Percentiles rank a stretch among this genome's conserved stretches.
phyloP scores from a whole-genome alignment of 306 rosid genomes.

The Acacia melanoxylon region DNA sequence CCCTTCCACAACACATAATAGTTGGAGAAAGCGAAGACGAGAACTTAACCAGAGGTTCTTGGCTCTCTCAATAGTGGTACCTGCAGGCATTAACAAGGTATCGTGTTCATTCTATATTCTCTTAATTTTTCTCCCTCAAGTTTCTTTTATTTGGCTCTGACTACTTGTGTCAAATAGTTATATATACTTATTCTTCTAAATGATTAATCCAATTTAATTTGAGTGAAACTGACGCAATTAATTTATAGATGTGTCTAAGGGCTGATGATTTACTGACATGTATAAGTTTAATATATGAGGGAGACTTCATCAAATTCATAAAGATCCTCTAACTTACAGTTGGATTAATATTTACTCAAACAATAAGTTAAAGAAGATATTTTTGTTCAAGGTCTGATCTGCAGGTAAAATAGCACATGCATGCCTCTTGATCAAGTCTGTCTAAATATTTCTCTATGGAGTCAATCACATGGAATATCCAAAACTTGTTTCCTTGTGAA shows the following conservation, averaged over 20 bases:
- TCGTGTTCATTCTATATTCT: too few species aligned
- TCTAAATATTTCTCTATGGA: background rate
- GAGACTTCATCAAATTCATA: background rate
- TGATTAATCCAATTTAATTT: too few species aligned
- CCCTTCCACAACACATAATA: slow-evolving; percentile 5
- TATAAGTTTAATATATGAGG: too few species aligned
- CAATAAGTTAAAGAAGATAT: background rate
- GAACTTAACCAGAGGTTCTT: slow-evolving; percentile 13
- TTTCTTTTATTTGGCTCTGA: too few species aligned
- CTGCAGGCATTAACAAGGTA: slow-evolving; percentile 13
- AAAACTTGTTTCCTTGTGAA: background rate
- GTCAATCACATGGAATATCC: background rate
- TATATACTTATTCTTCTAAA: too few species aligned
- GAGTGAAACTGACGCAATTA: too few species aligned
- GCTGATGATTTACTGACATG: too few species aligned
- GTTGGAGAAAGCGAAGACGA: slow-evolving; percentile 15
- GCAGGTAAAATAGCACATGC: background rate
- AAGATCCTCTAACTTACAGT: background rate
- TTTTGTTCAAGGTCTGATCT: background rate
- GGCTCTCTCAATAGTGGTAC: slow-evolving; percentile 6
- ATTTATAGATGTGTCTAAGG: too few species aligned
- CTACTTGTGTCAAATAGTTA: too few species aligned
- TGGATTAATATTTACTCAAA: too few species aligned
- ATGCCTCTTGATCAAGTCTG: background rate
- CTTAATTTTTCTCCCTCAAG: too few species aligned